Base-by-base conservation (phyloP, 2,329 filamentous ascomycete genomes). In the Sordariomycetes sp. region DNA sequence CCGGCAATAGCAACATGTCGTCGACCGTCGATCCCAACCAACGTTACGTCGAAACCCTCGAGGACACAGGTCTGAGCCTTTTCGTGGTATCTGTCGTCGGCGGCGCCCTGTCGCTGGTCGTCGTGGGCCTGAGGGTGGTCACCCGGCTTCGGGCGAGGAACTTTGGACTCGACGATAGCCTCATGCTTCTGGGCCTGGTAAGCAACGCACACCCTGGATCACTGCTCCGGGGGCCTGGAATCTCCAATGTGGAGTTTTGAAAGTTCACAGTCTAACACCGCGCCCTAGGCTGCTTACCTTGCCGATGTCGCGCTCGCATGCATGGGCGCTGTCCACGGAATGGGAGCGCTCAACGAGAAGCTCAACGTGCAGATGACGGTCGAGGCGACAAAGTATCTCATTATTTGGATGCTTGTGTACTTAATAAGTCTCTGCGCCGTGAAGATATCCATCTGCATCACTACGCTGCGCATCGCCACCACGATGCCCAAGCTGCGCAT, bases 401-500 rank as follows among this genome's bases (percentile, higher is more conserved):
- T 64, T 35, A 60, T 67, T 37, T 67, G 65, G 64, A 66, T 67
- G 55, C 52, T 67, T n/a, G 58, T 64, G 18, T 68, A 68, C 59
- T 63, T 67, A 24, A 48, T 59, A 35, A 61, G 62, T 4, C 58
- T 67, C 25, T 61, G 64, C 14, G 59, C 64, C 20, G 61, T 68
- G 61, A 68, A 68, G 50, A 70, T 70, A 20, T 73, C 71, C 37
- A 67, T 65, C 65, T 73, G 72, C 54, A 64, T 68, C 10, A 69
- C 66, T 37, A 69, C 73, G 0, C 68, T 70, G 37, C 64, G 73
- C 11, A 74, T 59, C n/a, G 62, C 64, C 40, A 69, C 55, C 0
- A 66, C 66, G 2, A 24, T 62, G 18, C 59, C 34, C 4, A 40
- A 25, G 18, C 60, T 65, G 28, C 63, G 62, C n/a, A 60, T 66